phyloP scores from a whole-genome alignment of 106 monocot species.

The Dendrobium chrysotoxum region DNA sequence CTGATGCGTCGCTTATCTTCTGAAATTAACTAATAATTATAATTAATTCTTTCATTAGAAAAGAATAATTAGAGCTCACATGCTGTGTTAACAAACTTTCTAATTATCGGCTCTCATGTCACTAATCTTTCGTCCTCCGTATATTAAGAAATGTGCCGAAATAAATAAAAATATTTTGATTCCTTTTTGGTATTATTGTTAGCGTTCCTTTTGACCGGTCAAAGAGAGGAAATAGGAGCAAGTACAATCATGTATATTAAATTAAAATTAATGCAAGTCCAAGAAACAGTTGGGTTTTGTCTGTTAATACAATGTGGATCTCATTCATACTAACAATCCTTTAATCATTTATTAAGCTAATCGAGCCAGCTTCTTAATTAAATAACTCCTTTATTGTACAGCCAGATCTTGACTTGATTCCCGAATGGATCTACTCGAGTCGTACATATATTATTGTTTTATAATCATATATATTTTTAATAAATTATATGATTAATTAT shows the following conservation, averaged over 20 bases:
- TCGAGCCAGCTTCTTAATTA: not conserved
- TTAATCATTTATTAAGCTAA: not conserved
- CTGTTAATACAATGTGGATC: not conserved
- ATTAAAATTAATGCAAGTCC: not conserved
- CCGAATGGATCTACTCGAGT: not conserved
- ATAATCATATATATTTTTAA: no score
- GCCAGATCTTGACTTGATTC: conserved; percentile 1
- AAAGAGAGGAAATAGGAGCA: not conserved
- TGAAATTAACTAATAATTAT: no score
- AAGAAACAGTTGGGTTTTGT: not conserved
- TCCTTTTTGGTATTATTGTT: not conserved
- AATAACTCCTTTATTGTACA: not conserved
- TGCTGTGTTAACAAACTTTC: not conserved
- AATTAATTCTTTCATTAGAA: not conserved
- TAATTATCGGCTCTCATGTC: not conserved
- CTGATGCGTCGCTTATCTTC: no score
- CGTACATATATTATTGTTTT: not conserved
- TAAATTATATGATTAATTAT: no score
- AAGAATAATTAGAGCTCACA: not conserved
- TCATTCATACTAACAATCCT: no score
- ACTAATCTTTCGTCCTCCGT: not conserved
- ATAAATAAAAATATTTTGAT: not conserved
- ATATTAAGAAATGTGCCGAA: no score
- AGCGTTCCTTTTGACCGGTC: not conserved
- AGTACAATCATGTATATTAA: not conserved